Evolutionary conservation across 2,329 filamentous ascomycete genomes (phyloP).

Genomic region (Aspergillus luchuensis): DNA sequence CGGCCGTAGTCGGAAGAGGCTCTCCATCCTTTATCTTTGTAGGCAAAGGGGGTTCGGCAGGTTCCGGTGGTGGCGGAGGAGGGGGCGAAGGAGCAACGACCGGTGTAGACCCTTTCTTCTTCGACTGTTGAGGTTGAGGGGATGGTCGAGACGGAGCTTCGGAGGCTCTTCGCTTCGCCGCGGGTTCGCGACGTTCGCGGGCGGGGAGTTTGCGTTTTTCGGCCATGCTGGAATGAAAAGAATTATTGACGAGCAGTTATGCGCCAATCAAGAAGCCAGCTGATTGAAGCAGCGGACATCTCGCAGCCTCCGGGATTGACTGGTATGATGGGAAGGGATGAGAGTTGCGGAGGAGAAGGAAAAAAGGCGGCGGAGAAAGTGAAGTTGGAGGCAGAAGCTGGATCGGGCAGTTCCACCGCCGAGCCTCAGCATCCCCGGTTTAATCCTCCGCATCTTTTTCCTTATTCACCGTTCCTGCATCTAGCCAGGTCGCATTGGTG

Average conservation of each 20-base stretch:
- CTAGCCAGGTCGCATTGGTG: neutral
- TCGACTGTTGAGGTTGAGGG: conserved; percentile 31
- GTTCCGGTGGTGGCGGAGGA: conserved; percentile 33
- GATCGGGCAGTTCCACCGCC: neutral
- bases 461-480: neutral
- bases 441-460: neutral
- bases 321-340: conserved; percentile 1
- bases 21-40: conserved; percentile 56
- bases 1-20: conserved; percentile 55
- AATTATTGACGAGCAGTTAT: neutral
- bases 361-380: conserved; percentile 12
- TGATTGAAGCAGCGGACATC: conserved; percentile 11
- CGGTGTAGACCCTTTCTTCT: conserved; percentile 40
- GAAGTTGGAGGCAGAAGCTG: neutral
- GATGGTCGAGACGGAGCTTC: conserved; percentile 36
- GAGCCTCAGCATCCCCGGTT: conserved; percentile 2
- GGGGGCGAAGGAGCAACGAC: conserved; percentile 26
- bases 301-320: neutral
- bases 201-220: conserved; percentile 48
- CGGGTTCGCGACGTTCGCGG: conserved; percentile 47
- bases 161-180: conserved; percentile 47
- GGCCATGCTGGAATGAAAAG: conserved; percentile 33
- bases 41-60: conserved; percentile 50
- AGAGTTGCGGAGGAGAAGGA: conserved; percentile 15
- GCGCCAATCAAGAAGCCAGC: neutral